phyloP scores from a whole-genome alignment of 805 yeast species.

The Zygosaccharomyces pseudorouxii region DNA sequence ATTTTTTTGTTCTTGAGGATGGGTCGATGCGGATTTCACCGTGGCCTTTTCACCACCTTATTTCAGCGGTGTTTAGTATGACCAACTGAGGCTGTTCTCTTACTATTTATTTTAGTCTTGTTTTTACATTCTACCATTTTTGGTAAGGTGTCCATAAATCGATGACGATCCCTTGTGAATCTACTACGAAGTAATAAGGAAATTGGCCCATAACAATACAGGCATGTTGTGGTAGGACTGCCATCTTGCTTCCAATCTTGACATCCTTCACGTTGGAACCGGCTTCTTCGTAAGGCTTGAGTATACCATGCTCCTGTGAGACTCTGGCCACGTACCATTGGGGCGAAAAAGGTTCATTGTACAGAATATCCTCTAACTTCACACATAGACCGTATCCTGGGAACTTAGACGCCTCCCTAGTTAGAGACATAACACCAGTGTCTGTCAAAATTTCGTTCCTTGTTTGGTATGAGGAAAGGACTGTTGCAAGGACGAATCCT shows the following conservation, averaged over 20 bases:
- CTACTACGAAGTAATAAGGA: slow-evolving; percentile 53
- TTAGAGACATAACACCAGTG: slow-evolving; percentile 67
- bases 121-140: slow-evolving; percentile 38
- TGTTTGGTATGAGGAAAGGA: slow-evolving; percentile 52
- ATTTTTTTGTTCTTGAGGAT: slow-evolving; percentile 12
- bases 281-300: slow-evolving; percentile 42
- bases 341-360: slow-evolving; percentile 41
- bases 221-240: slow-evolving; percentile 62
- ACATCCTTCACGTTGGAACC: slow-evolving; percentile 20
- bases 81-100: slow-evolving; percentile 34
- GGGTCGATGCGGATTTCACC: slow-evolving; percentile 54
- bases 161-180: slow-evolving; percentile 44
- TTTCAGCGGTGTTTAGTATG: slow-evolving; percentile 38
- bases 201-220: slow-evolving; percentile 67
- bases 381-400: slow-evolving; percentile 53
- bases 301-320: slow-evolving; percentile 77
- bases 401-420: slow-evolving; percentile 55
- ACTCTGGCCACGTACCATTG: slow-evolving; percentile 61
- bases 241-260: slow-evolving; percentile 46
- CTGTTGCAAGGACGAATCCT: slow-evolving; percentile 51
- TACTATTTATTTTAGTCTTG: neutral
- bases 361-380: slow-evolving; percentile 27
- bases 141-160: slow-evolving; percentile 66
- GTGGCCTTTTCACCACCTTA: slow-evolving; percentile 46
- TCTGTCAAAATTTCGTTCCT: slow-evolving; percentile 56